Base-by-base conservation (phyloP, 257 asterid genomes). In the Lithospermum erythrorhizon region DNA sequence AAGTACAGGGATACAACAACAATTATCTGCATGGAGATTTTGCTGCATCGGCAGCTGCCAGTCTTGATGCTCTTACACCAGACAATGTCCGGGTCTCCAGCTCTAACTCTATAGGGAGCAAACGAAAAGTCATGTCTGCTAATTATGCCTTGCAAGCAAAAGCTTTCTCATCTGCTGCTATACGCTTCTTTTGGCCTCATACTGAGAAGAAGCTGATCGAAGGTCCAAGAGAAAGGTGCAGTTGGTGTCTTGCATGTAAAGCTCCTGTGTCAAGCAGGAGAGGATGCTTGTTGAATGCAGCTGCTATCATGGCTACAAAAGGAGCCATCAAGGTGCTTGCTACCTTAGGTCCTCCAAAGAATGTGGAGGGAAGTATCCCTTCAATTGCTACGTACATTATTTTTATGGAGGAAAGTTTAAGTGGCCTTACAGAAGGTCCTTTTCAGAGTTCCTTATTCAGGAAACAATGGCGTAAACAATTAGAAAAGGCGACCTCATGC, bases 21-120 rank as follows among this genome's bases (percentile, higher is more conserved):
- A 63, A 75, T 65, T 89, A 87, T 77, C 61, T 74, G 59, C 94
- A 89, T 70, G 97, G 97, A 71, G 93, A 89, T 57, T 89, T 87
- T 66, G 83, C 88, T 71, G 95, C 94, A 25, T 76, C 94, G 25
- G 97, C 97, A 45, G 95, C 97, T 62, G 93, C 93, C 55, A 84
- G 69, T 73, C 79, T 87, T 72, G 87, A 93, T 60, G 62, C 72
- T 54, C 78, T 87, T 66, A 79, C 87, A 72, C 68, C 83, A n/a
- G 87, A 84, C 72, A 90, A 82, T 72, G 75, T 73, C 59, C 85
- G 71, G 65, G 73, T 67, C 65, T 61, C 60, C 3, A 86, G 67
- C 47, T 73, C 79, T 48, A 73, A 68, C 64, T 63, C 79, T 62
- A 76, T 73, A 65, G 75, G 75, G 17, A 41, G 49, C 62, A 80